Conservation (phyloP, 352 stramenopile species). For the Thalassiosira livingstoniorum region DNA sequence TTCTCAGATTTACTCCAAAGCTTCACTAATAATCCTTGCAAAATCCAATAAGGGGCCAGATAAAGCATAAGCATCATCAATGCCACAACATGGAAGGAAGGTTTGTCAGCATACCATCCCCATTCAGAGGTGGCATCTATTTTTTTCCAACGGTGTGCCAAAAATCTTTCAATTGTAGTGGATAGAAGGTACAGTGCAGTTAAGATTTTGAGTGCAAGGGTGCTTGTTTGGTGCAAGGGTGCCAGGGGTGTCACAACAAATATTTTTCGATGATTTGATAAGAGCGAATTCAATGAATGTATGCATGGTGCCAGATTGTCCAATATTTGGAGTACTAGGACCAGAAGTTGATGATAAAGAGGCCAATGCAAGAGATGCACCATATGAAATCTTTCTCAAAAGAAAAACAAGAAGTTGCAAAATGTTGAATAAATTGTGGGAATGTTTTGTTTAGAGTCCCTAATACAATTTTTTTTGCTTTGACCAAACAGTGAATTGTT, state of each 20-base stretch:
- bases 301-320: constrained; percentile 11
- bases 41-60: constrained; percentile 46
- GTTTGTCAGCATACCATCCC: constrained; percentile 76
- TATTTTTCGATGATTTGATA: constrained; percentile 1
- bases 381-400: constrained; percentile 11
- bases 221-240: constrained; percentile 7
- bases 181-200: constrained; percentile 27
- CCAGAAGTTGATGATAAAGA: background rate
- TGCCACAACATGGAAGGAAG: constrained; percentile 66
- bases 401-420: constrained; percentile 5
- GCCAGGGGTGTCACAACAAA: background rate
- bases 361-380: constrained; percentile 12
- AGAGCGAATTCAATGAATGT: constrained; percentile 7
- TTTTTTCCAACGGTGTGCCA: constrained; percentile 58
- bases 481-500: background rate
- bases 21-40: constrained; percentile 48
- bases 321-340: constrained; percentile 11
- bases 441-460: background rate
- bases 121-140: constrained; percentile 82
- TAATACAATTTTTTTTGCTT: background rate
- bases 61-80: constrained; percentile 61
- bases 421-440: constrained; percentile 10
- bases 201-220: background rate
- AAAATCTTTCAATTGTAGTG: constrained; percentile 32
- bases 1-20: too few species aligned